Percentiles rank a stretch among this genome's conserved stretches.
Evolutionary conservation across 495 filamentous ascomycete genomes (phyloP).

Genomic region (Choiromyces venosus): DNA sequence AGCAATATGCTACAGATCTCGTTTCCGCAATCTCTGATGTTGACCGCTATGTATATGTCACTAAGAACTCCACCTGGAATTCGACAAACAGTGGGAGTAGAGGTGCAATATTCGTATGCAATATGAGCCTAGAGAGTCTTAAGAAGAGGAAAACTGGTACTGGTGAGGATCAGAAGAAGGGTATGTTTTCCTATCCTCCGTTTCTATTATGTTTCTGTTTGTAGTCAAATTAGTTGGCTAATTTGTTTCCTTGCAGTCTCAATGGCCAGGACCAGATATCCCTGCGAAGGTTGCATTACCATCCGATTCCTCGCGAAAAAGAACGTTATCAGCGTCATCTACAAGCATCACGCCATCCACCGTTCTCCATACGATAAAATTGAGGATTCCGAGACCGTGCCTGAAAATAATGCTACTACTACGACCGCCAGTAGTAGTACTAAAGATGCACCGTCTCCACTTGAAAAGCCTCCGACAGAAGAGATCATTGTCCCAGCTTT

Average conservation of each 20-base stretch:
- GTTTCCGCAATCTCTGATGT: constrained; percentile 18
- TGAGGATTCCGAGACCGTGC: not conserved
- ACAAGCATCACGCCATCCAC: constrained; percentile 27
- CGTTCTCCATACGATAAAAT: not conserved
- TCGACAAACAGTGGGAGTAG: not conserved
- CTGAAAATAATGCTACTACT: not conserved
- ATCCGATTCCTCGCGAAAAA: constrained; percentile 18
- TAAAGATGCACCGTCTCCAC: not conserved
- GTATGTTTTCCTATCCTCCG: not conserved
- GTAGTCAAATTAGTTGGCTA: not conserved
- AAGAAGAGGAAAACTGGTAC: not conserved
- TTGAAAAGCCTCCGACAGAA: not conserved
- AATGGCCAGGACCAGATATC: constrained; percentile 4
- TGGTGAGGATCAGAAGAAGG: constrained; percentile 4
- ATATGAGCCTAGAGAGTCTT: constrained; percentile 18
- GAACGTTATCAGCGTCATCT: constrained; percentile 5
- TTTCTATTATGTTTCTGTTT: not conserved
- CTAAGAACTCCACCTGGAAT: constrained; percentile 24
- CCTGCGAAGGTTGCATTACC: constrained; percentile 17
- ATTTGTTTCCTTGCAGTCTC: not conserved
- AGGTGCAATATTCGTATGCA: constrained; percentile 28
- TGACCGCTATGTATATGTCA: constrained; percentile 14
- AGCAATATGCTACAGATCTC: constrained; percentile 11
- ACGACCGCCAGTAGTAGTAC: not conserved
- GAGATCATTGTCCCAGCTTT: not conserved